These are phyloP conservation scores for Rhodotorula graminis DNA, from an alignment of 768 basidiomycete genomes.

Conservation along the genomic window DNA sequence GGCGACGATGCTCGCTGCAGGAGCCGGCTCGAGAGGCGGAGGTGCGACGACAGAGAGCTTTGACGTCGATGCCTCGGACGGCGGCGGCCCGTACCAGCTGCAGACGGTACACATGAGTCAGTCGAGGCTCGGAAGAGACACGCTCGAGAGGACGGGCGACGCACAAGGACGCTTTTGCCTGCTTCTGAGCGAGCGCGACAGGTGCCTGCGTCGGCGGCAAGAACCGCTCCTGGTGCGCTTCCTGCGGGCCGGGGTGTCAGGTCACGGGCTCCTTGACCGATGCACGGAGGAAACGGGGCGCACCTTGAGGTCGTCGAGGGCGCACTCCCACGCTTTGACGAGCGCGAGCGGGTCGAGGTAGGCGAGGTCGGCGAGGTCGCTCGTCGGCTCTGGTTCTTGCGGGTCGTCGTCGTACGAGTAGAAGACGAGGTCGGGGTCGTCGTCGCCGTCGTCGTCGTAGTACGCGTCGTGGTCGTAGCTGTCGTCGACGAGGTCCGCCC, in stretches of 20 bases:
- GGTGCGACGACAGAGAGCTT: background rate
- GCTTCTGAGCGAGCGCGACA: slow-evolving; percentile 11
- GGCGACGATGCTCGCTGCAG: background rate
- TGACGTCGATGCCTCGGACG: slow-evolving; percentile 14
- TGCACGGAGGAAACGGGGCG: background rate
- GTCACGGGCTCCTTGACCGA: too few species aligned
- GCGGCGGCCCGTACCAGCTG: slow-evolving; percentile 33
- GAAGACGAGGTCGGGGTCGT: slow-evolving; percentile 4
- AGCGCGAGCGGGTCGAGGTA: slow-evolving; percentile 30
- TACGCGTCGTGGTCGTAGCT: background rate
- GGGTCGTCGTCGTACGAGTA: background rate
- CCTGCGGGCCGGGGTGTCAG: background rate
- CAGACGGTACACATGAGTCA: background rate
- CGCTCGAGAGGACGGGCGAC: background rate
- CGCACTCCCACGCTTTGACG: slow-evolving; percentile 32
- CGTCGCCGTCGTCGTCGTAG: slow-evolving; percentile 10
- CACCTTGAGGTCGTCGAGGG: slow-evolving; percentile 30
- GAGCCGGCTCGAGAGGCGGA: background rate
- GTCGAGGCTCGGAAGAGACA: background rate
- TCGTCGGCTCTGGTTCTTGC: background rate
- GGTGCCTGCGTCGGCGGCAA: slow-evolving; percentile 22
- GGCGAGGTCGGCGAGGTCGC: slow-evolving; percentile 13
- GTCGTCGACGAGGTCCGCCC: background rate
- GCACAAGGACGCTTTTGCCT: slow-evolving; percentile 26
- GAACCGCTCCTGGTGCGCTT: slow-evolving; percentile 16